phyloP scores from a whole-genome alignment of 306 rosid species.

The Mimosa pudica region DNA sequence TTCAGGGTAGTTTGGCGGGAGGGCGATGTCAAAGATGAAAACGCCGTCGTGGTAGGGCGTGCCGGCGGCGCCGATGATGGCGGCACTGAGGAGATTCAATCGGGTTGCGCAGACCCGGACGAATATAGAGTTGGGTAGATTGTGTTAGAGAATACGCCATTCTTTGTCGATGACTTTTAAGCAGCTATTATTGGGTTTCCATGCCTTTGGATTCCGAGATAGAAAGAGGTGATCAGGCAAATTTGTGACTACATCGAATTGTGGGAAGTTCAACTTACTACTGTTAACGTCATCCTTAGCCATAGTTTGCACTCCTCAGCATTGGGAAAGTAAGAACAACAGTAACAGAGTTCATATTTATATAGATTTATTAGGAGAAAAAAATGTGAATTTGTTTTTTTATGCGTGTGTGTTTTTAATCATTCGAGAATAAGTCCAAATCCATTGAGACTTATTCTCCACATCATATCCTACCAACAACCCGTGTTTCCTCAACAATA shows the following conservation, averaged over 20 bases:
- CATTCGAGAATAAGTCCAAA: too few relatives aligned
- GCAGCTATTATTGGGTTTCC: neutral
- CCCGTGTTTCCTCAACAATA: too few relatives aligned
- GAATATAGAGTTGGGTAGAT: constrained; percentile 58
- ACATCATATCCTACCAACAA: too few relatives aligned
- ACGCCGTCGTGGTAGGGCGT: constrained; percentile 65
- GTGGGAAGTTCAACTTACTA: constrained; percentile 11
- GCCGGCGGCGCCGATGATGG: constrained; percentile 54
- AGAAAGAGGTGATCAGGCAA: constrained; percentile 50
- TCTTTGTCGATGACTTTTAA: constrained; percentile 52
- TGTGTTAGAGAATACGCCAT: constrained; percentile 50
- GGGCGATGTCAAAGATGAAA: constrained; percentile 55
- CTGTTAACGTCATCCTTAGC: too few relatives aligned
- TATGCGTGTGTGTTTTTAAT: too few relatives aligned
- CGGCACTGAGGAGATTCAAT: constrained; percentile 48
- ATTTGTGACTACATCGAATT: constrained; percentile 51
- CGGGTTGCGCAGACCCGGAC: constrained; percentile 53
- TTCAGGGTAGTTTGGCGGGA: constrained; percentile 47
- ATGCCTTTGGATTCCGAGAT: constrained; percentile 30
- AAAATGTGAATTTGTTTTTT: too few relatives aligned
- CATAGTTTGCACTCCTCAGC: too few relatives aligned
- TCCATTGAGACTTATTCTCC: too few relatives aligned
- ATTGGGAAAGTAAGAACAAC: too few relatives aligned
- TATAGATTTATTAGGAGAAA: too few relatives aligned
- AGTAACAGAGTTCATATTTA: too few relatives aligned